phyloP scores from a whole-genome alignment of 2,329 filamentous ascomycete genomes.

The Aspergillus tanneri region DNA sequence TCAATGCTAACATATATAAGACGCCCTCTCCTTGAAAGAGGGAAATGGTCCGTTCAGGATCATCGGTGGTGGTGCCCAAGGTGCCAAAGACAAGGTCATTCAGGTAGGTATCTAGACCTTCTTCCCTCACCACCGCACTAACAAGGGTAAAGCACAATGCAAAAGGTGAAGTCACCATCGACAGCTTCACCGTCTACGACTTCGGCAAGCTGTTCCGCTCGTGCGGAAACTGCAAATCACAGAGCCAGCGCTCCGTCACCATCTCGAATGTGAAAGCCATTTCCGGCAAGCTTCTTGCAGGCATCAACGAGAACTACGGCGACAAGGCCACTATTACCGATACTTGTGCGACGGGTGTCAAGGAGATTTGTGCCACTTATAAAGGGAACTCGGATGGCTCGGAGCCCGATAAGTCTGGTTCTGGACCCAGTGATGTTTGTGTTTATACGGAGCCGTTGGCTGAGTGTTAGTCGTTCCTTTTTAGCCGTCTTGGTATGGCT shows the following conservation, averaged over 20 bases:
- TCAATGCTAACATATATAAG: constrained; percentile 11
- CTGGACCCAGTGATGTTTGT: constrained; percentile 34
- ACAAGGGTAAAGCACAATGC: constrained; percentile 32
- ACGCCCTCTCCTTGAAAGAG: constrained; percentile 36
- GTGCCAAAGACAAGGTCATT: constrained; percentile 37
- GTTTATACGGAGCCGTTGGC: constrained; percentile 17
- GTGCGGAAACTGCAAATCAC: constrained; percentile 47
- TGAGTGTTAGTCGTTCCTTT: background rate
- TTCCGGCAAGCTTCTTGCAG: constrained; percentile 26
- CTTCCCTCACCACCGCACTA: background rate
- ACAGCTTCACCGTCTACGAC: constrained; percentile 42
- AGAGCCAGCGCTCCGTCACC: constrained; percentile 32
- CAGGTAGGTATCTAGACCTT: constrained; percentile 15
- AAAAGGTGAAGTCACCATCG: constrained; percentile 31
- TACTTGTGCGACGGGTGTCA: constrained; percentile 30
- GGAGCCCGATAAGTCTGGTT: constrained; percentile 33
- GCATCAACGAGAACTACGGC: constrained; percentile 44
- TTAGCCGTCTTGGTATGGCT: too few relatives aligned
- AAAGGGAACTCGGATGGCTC: constrained; percentile 35
- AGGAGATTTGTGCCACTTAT: constrained; percentile 37
- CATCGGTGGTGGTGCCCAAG: constrained; percentile 37
- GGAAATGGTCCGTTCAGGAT: constrained; percentile 35
- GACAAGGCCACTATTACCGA: constrained; percentile 31
- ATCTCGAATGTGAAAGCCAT: constrained; percentile 36
- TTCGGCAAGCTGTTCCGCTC: constrained; percentile 49